Evolutionary conservation across 352 stramenopile genomes (phyloP).

Genomic region (Phytophthora idaei): DNA sequence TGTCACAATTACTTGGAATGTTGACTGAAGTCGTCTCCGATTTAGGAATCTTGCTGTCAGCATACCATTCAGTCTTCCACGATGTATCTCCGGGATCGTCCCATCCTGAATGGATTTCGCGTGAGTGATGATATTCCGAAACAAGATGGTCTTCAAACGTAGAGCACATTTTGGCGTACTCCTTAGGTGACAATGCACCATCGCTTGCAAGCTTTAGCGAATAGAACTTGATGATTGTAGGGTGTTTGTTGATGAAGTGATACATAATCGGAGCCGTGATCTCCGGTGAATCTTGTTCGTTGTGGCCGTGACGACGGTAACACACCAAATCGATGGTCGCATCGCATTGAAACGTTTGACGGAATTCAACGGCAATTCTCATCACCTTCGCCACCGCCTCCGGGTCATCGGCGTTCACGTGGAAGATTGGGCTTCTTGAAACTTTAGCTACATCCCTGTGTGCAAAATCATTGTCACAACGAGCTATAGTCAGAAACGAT

Average conservation of each 20-base stretch:
- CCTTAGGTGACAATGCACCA: constrained; percentile 50
- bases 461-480: not conserved
- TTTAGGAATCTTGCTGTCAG: constrained; percentile 31
- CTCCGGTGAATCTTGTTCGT: constrained; percentile 94
- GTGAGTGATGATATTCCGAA: constrained; percentile 77
- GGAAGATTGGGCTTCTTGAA: constrained; percentile 93
- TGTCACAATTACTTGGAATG: constrained; percentile 20
- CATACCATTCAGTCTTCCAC: constrained; percentile 72
- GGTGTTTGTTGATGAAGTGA: constrained; percentile 88
- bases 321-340: constrained; percentile 99
- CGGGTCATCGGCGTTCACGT: constrained; percentile 98
- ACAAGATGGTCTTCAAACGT: constrained; percentile 71
- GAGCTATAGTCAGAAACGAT: constrained; percentile 13
- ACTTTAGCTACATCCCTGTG: constrained; percentile 96
- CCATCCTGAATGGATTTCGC: constrained; percentile 73
- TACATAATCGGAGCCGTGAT: constrained; percentile 93
- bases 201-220: constrained; percentile 69
- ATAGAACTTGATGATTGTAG: constrained; percentile 82
- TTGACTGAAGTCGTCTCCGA: not conserved
- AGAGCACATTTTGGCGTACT: constrained; percentile 57
- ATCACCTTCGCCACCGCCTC: constrained; percentile 93
- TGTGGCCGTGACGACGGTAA: constrained; percentile 99
- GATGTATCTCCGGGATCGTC: constrained; percentile 71
- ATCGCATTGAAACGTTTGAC: constrained; percentile 94
- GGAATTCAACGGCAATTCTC: constrained; percentile 91